phyloP scores from a whole-genome alignment of 768 basidiomycete genomes.

The Serendipita sp. region DNA sequence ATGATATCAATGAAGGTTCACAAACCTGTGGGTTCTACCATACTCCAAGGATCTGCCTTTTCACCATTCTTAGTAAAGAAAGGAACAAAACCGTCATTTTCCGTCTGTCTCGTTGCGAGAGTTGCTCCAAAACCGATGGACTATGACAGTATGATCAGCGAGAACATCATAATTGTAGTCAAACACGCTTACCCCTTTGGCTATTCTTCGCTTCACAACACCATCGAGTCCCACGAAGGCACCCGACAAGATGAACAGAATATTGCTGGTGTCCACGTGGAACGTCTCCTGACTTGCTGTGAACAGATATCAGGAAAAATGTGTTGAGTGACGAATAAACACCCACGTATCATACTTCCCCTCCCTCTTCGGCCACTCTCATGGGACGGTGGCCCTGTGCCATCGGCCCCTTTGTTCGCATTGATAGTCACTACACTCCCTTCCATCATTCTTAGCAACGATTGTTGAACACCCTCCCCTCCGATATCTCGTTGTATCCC shows the following conservation, averaged over 20 bases:
- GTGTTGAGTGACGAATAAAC: background rate
- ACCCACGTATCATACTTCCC: background rate
- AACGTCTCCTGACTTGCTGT: slow-evolving; percentile 50
- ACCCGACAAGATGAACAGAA: slow-evolving; percentile 89
- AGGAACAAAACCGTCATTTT: slow-evolving; percentile 27
- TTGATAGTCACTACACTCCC: slow-evolving; percentile 74
- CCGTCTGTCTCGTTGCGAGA: slow-evolving; percentile 19
- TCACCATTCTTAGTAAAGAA: slow-evolving; percentile 69
- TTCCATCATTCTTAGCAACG: slow-evolving; percentile 86
- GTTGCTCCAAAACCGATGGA: slow-evolving; percentile 76
- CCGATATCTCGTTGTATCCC: slow-evolving; percentile 67
- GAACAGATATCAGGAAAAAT: slow-evolving; percentile 17
- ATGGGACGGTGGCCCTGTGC: background rate
- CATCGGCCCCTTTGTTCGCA: slow-evolving; percentile 26
- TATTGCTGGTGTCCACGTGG: slow-evolving; percentile 74
- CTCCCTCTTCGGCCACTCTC: background rate
- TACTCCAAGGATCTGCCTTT: slow-evolving; percentile 36
- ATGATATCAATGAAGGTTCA: slow-evolving; percentile 1
- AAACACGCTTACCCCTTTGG: slow-evolving; percentile 56
- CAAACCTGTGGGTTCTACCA: slow-evolving; percentile 56
- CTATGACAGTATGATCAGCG: slow-evolving; percentile 24
- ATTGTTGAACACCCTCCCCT: slow-evolving; percentile 93
- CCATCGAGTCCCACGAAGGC: slow-evolving; percentile 87
- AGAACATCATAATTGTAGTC: background rate
- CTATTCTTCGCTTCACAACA: slow-evolving; percentile 61